Evolutionary conservation across 768 basidiomycete genomes (phyloP).

Genomic region (Boletellus sp.): DNA sequence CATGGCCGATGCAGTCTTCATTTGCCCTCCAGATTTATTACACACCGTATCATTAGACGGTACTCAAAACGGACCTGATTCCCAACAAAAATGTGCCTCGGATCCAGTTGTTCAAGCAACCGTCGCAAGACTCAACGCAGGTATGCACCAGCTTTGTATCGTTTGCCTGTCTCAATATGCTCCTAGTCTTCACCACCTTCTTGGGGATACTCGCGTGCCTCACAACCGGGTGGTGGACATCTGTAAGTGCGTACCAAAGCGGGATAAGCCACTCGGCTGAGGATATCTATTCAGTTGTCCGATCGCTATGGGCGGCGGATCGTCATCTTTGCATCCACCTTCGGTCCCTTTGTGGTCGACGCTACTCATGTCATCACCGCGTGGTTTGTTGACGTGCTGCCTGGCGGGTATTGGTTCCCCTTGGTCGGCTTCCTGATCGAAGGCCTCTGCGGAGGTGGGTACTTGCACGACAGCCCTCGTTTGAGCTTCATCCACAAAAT

Average conservation of each 20-base stretch:
- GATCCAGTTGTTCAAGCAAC: constrained; percentile 75
- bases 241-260: constrained; percentile 44
- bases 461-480: not conserved
- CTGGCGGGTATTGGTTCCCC: constrained; percentile 82
- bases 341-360: constrained; percentile 62
- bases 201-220: constrained; percentile 74
- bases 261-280: not conserved
- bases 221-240: constrained; percentile 85
- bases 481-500: not conserved
- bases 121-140: constrained; percentile 61
- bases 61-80: not conserved
- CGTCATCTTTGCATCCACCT: constrained; percentile 56
- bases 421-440: constrained; percentile 62
- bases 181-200: constrained; percentile 54
- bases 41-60: not conserved
- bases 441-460: constrained; percentile 68
- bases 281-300: constrained; percentile 48
- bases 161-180: constrained; percentile 1
- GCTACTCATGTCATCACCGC: constrained; percentile 65
- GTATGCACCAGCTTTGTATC: constrained; percentile 34
- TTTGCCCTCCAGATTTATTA: constrained; percentile 4
- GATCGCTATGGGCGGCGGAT: constrained; percentile 72
- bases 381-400: constrained; percentile 53
- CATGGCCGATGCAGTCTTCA: not conserved
- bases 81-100: constrained; percentile 44